Percentiles rank a stretch among this genome's conserved stretches.
phyloP scores from a whole-genome alignment of 2,329 filamentous ascomycete species.

The Phoma herbarum region DNA sequence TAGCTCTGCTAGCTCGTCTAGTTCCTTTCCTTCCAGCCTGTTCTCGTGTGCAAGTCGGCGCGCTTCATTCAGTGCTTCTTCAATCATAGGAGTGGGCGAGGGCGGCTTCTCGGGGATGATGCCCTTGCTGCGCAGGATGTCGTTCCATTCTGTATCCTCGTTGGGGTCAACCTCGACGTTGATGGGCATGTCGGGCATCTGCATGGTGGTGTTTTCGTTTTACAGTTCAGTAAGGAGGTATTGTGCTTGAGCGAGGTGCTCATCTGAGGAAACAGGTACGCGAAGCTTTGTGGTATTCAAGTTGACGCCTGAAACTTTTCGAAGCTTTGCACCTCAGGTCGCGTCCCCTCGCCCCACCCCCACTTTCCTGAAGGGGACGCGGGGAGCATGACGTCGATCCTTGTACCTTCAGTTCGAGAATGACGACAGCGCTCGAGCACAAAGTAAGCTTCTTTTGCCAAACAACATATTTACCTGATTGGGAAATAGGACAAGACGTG shows the following conservation, averaged over 20 bases:
- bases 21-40: conserved; percentile 88
- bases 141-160: conserved; percentile 99
- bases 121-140: conserved; percentile 95
- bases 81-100: conserved; percentile 93
- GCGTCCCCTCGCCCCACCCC: conserved; percentile 31
- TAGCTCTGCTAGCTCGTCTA: conserved; percentile 91
- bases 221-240: background rate
- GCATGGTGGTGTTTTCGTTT: conserved; percentile 34
- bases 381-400: conserved; percentile 19
- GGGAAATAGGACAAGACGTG: background rate
- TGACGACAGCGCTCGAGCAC: background rate
- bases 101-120: conserved; percentile 98
- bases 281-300: conserved; percentile 9
- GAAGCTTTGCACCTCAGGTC: conserved; percentile 19
- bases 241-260: conserved; percentile 41
- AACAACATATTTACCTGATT: background rate
- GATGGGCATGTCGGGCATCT: conserved; percentile 64
- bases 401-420: background rate
- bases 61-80: conserved; percentile 90
- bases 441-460: background rate
- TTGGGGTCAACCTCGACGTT: conserved; percentile 93
- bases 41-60: conserved; percentile 88
- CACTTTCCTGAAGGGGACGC: conserved; percentile 23
- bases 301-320: conserved; percentile 27
- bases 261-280: background rate